These are phyloP conservation scores for Cyberlindnera bimundalis DNA, from an alignment of 805 yeast genomes.

Conservation along the genomic window DNA sequence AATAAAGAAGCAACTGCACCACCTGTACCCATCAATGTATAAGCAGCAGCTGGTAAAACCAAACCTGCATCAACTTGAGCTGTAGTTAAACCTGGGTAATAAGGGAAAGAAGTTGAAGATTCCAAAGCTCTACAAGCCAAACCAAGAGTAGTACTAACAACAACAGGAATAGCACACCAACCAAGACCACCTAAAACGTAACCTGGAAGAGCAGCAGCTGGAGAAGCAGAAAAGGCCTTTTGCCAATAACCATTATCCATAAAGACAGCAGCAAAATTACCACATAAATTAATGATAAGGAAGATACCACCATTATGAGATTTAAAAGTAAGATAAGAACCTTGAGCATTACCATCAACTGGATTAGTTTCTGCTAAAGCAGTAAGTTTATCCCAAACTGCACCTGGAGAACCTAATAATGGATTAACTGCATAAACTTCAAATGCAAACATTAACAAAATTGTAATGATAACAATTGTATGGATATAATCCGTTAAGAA, in stretches of 20 bases:
- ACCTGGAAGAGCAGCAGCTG: constrained; percentile 83
- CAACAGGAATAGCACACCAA: constrained; percentile 89
- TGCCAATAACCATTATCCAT: constrained; percentile 87
- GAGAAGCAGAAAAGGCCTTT: constrained; percentile 83
- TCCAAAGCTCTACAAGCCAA: constrained; percentile 78
- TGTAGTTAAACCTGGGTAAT: constrained; percentile 66
- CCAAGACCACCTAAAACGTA: constrained; percentile 85
- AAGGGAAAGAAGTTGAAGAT: constrained; percentile 68
- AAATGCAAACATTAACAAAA: constrained; percentile 79
- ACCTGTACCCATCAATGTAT: constrained; percentile 77
- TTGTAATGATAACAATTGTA: constrained; percentile 75
- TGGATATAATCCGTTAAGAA: constrained; percentile 77
- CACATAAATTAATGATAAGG: constrained; percentile 82
- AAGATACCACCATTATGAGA: constrained; percentile 86
- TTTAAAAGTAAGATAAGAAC: constrained; percentile 85
- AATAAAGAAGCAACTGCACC: constrained; percentile 84
- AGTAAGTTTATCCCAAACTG: constrained; percentile 70
- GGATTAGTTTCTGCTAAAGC: constrained; percentile 60
- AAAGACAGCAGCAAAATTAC: constrained; percentile 87
- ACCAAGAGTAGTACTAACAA: constrained; percentile 82
- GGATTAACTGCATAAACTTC: constrained; percentile 69
- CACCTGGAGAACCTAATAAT: constrained; percentile 75
- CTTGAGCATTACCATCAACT: constrained; percentile 74
- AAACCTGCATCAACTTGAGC: constrained; percentile 80
- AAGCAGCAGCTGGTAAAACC: constrained; percentile 66